Percentiles rank a stretch among this genome's conserved stretches.
phyloP scores from a whole-genome alignment of 73 alveolate species.

The Blepharisma stoltei region DNA sequence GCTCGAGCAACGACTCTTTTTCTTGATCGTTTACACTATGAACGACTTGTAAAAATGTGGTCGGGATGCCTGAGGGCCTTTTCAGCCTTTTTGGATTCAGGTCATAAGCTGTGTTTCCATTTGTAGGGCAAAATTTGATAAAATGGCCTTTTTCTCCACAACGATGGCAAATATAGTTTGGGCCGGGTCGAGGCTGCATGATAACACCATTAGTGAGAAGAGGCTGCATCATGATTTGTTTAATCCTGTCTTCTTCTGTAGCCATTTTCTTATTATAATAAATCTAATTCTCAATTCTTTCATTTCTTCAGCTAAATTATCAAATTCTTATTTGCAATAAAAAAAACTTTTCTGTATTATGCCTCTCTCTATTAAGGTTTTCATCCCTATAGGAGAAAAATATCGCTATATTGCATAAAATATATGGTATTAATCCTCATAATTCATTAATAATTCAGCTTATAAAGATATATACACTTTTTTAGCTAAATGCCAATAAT shows the following conservation, averaged over 20 bases:
- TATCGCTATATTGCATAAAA: too few relatives aligned
- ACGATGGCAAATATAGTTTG: slow-evolving; percentile 54
- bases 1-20: background rate
- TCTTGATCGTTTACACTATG: background rate
- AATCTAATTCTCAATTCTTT: too few relatives aligned
- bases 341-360: too few relatives aligned
- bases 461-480: too few relatives aligned
- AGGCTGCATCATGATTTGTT: slow-evolving; percentile 27
- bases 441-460: too few relatives aligned
- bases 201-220: slow-evolving; percentile 3
- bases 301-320: too few relatives aligned
- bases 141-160: slow-evolving; percentile 54
- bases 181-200: slow-evolving; percentile 11
- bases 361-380: too few relatives aligned
- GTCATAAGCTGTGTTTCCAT: slow-evolving; percentile 56
- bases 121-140: slow-evolving; percentile 66
- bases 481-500: too few relatives aligned
- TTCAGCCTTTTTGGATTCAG: slow-evolving; percentile 24
- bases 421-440: too few relatives aligned
- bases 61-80: slow-evolving; percentile 27
- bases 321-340: too few relatives aligned
- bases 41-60: slow-evolving; percentile 20
- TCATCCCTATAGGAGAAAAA: too few relatives aligned
- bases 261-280: too few relatives aligned
- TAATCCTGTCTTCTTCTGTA: slow-evolving; percentile 25